Percentiles rank a stretch among this genome's conserved stretches.
Conservation (phyloP, 352 stramenopile genomes). For the Phytophthora megakarya region DNA sequence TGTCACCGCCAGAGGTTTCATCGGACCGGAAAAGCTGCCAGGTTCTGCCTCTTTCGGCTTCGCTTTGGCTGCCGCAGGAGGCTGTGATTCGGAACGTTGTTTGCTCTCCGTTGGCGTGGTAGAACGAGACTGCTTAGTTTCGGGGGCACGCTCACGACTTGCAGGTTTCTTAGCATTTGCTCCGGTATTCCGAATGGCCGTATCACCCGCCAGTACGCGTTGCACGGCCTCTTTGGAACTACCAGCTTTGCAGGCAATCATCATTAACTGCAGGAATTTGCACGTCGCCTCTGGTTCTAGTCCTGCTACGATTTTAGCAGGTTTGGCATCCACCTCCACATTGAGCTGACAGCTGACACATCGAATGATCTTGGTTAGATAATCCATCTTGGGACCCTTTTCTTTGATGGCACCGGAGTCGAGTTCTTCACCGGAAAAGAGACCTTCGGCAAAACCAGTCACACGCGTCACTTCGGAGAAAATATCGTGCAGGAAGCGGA, state of each 20-base stretch:
- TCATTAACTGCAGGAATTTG: conserved; percentile 92
- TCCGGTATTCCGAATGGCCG: conserved; percentile 38
- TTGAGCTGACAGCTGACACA: conserved; percentile 92
- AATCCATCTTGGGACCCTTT: conserved; percentile 93
- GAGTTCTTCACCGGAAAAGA: conserved; percentile 88
- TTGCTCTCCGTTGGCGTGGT: conserved; percentile 68
- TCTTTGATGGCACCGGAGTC: conserved; percentile 92
- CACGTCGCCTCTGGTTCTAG: conserved; percentile 94
- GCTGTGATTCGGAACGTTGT: conserved; percentile 20
- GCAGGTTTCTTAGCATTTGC: conserved; percentile 41
- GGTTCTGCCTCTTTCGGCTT: conserved; percentile 36
- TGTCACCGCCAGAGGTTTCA: conserved; percentile 65
- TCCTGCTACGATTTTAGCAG: conserved; percentile 90
- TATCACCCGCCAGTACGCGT: conserved; percentile 71
- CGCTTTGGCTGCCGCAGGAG: conserved; percentile 41
- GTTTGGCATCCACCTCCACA: conserved; percentile 85
- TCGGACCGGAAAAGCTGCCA: conserved; percentile 58
- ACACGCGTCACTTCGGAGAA: conserved; percentile 77
- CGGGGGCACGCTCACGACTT: conserved; percentile 57
- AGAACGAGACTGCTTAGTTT: conserved; percentile 61
- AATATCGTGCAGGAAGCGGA: conserved; percentile 90
- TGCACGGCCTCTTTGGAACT: conserved; percentile 72
- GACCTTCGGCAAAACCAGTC: conserved; percentile 84
- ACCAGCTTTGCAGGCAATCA: conserved; percentile 70
- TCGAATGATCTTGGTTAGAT: conserved; percentile 88